phyloP scores from a whole-genome alignment of 2,329 filamentous ascomycete genomes.

The Paecilomyces sp. region DNA sequence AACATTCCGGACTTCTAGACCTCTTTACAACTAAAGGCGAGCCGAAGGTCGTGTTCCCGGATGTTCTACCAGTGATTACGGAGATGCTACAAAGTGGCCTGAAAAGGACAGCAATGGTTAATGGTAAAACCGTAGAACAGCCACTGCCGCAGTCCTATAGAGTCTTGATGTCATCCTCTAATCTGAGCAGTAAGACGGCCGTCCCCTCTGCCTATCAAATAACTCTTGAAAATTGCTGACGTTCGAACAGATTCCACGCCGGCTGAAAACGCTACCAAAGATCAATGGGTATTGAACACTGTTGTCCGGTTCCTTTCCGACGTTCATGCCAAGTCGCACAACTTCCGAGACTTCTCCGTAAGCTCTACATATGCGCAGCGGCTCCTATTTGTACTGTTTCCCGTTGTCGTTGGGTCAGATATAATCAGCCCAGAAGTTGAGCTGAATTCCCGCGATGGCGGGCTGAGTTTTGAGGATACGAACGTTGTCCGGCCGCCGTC shows the following conservation, averaged over 20 bases:
- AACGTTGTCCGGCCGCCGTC: constrained; percentile 74
- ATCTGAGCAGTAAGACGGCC: constrained; percentile 6
- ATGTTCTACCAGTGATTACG: constrained; percentile 71
- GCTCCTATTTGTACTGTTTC: constrained; percentile 73
- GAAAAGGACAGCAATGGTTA: constrained; percentile 55
- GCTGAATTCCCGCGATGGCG: constrained; percentile 73
- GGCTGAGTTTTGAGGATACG: constrained; percentile 75
- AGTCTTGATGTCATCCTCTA: constrained; percentile 11
- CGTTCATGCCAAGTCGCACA: constrained; percentile 65
- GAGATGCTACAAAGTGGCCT: constrained; percentile 83
- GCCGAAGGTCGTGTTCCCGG: constrained; percentile 64
- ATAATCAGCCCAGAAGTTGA: constrained; percentile 77
- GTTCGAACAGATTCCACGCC: constrained; percentile 16
- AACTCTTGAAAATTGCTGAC: constrained; percentile 11
- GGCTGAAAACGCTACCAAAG: constrained; percentile 41
- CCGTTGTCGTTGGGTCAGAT: constrained; percentile 80
- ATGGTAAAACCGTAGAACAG: constrained; percentile 53
- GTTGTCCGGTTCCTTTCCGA: constrained; percentile 73
- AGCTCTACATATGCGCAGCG: constrained; percentile 75
- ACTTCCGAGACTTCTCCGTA: constrained; percentile 76
- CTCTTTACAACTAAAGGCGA: constrained; percentile 56
- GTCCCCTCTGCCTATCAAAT: background rate
- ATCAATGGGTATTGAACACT: constrained; percentile 63
- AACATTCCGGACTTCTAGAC: constrained; percentile 65
- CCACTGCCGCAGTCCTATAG: constrained; percentile 1